These are phyloP conservation scores for Metschnikowia kunwiensis DNA, from an alignment of 805 yeast species.

Conservation along the genomic window DNA sequence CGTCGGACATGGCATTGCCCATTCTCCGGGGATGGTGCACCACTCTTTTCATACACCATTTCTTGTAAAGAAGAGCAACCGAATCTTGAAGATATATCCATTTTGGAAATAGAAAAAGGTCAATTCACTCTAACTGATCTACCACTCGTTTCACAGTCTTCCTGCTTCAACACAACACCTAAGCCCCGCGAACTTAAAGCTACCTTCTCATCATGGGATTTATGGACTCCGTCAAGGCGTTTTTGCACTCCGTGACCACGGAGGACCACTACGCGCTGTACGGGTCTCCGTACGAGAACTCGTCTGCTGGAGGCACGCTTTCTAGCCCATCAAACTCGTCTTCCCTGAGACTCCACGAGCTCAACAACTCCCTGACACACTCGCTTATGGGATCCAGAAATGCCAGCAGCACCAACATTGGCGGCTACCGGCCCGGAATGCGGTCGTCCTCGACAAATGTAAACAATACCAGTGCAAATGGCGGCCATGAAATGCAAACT, in stretches of 20 bases:
- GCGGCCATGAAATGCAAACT: slow-evolving; percentile 17
- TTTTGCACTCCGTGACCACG: slow-evolving; percentile 51
- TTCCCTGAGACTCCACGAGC: slow-evolving; percentile 36
- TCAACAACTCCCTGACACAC: slow-evolving; percentile 29
- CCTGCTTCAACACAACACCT: neutral
- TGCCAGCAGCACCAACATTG: slow-evolving; percentile 19
- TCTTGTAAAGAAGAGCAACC: neutral
- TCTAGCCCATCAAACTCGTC: slow-evolving; percentile 21
- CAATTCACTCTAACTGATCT: too few species aligned
- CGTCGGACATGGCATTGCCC: slow-evolving; percentile 2
- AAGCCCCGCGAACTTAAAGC: neutral
- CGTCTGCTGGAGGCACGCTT: slow-evolving; percentile 19
- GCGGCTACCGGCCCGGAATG: slow-evolving; percentile 42
- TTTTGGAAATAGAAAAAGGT: too few species aligned
- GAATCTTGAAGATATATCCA: too few species aligned
- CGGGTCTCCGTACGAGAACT: slow-evolving; percentile 28
- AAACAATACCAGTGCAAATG: slow-evolving; percentile 12
- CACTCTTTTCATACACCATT: neutral
- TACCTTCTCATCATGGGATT: slow-evolving; percentile 29
- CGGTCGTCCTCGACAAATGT: slow-evolving; percentile 41
- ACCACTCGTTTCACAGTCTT: too few species aligned
- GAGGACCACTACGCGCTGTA: slow-evolving; percentile 59
- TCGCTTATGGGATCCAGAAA: slow-evolving; percentile 27
- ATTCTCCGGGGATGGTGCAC: neutral
- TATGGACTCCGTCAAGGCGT: slow-evolving; percentile 37